Evolutionary conservation across 805 yeast species (phyloP), one percentile per base, ranked within the genome.

Genomic region (Wickerhamiella sergipiensis): DNA sequence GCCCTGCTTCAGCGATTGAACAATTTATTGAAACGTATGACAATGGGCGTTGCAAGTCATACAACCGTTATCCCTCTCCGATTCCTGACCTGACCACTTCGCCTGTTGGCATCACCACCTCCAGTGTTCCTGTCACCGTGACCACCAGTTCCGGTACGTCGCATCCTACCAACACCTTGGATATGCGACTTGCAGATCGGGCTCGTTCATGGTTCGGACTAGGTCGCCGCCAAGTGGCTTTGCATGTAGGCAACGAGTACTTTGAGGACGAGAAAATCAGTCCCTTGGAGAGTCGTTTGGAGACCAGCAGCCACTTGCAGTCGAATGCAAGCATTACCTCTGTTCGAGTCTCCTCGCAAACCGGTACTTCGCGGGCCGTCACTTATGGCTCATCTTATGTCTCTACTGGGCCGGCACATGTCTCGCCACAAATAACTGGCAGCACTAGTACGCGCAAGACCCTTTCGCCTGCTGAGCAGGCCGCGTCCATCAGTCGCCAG

Each of bases 1-100:
- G 61, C 26, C 59, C 61, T 6, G 54, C 52, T 17, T 55, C 51
- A 2, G 55, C 52, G 9, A 48, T 50, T 50, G 50, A 55, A 1
- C 33, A 22, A 23, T 58, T 56, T 47, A 53, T 58, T 39, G 26
- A 45, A 38, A 55, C 55, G 1, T 55, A 50, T 49, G 22, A 19
- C 3, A 48, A 52, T 23, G 57, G 59, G 18, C 29, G 38, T 29
- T 57, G 60, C 44, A 57, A n/a, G 13, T 21, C 23, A 3, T 24
- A 36, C 40, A 36, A 36, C 40, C 40, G 19, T 6, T 36, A 36
- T 17, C 40, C 40, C 15, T 29, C 33, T 3, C 40, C 40, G 5
- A 6, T n/a, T 6, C 40, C 40, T 6, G 40, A 36, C 3, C 40
- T 13, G 19, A n/a, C 40, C 19, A n/a, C 40, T 13, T 6, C 40